phyloP scores from a whole-genome alignment of 495 filamentous ascomycete species.

The Aspergillus avenaceus region DNA sequence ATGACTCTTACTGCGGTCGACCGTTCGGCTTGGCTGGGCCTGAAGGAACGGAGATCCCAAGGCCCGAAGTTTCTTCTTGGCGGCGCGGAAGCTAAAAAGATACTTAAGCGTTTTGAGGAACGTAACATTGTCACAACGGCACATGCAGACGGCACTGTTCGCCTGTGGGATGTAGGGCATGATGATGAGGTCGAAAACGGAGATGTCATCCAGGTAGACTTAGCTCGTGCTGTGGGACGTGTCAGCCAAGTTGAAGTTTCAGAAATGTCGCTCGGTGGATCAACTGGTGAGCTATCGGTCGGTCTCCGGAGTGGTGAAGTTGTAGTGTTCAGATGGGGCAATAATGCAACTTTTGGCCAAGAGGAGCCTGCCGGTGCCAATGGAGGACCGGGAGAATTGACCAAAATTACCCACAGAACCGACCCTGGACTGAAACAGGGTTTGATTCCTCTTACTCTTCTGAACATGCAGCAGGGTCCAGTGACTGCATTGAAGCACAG shows the following conservation, averaged over 20 bases:
- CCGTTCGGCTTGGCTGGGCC: conserved; percentile 80
- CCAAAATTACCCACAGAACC: conserved; percentile 65
- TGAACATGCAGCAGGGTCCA: conserved; percentile 76
- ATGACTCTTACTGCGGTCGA: conserved; percentile 64
- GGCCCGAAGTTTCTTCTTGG: conserved; percentile 73
- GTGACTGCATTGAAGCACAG: conserved; percentile 77
- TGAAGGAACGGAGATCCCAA: conserved; percentile 69
- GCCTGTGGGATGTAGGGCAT: conserved; percentile 87
- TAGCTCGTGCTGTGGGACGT: conserved; percentile 76
- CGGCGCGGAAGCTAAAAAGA: conserved; percentile 62
- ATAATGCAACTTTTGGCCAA: conserved; percentile 60
- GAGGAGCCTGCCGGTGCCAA: conserved; percentile 53
- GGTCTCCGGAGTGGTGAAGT: conserved; percentile 80
- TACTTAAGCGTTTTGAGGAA: conserved; percentile 69
- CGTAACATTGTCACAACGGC: conserved; percentile 77
- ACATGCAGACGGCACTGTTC: conserved; percentile 81
- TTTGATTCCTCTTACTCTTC: conserved; percentile 70
- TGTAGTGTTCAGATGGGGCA: conserved; percentile 81
- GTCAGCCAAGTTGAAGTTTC: conserved; percentile 74
- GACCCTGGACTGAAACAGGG: conserved; percentile 82
- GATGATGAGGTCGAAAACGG: conserved; percentile 91
- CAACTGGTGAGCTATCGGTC: conserved; percentile 76
- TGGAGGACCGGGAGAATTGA: conserved; percentile 54
- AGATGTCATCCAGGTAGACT: conserved; percentile 75
- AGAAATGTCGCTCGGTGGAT: conserved; percentile 68